A percentile compares a stretch with the other conserved stretches of the same genome.
phyloP scores from a whole-genome alignment of 169 alveolate genomes.

The Cryptosporidium ryanae region DNA sequence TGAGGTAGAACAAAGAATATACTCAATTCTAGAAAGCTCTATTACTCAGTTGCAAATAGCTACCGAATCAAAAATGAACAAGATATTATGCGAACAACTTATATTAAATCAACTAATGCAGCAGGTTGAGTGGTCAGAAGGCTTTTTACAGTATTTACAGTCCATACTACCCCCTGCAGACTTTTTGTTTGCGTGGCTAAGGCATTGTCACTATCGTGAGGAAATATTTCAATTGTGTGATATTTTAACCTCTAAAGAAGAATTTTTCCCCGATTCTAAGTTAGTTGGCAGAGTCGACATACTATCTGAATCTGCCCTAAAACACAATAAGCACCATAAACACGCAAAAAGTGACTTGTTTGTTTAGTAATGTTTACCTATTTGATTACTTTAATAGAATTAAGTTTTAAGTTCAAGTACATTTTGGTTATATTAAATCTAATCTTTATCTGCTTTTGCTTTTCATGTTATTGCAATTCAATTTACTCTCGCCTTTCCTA shows the following conservation, averaged over 20 bases:
- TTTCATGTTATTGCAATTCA: too few relatives aligned
- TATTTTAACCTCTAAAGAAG: constrained; percentile 41
- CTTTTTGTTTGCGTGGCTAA: constrained; percentile 84
- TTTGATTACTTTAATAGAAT: too few relatives aligned
- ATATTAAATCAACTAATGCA: constrained; percentile 82
- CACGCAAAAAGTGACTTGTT: constrained; percentile 56
- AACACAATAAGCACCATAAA: constrained; percentile 59
- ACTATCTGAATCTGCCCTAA: constrained; percentile 65
- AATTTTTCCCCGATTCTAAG: constrained; percentile 66
- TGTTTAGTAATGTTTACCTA: neutral
- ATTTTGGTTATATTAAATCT: too few relatives aligned
- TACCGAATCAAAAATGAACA: constrained; percentile 84
- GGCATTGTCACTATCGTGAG: constrained; percentile 80
- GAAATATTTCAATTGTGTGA: constrained; percentile 73
- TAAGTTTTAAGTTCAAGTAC: too few relatives aligned
- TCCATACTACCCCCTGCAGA: constrained; percentile 86
- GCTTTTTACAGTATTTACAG: constrained; percentile 80
- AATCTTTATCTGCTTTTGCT: too few relatives aligned
- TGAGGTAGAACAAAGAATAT: constrained; percentile 82
- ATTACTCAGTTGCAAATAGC: constrained; percentile 81
- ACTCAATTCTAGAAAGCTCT: constrained; percentile 82
- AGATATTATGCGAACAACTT: constrained; percentile 81
- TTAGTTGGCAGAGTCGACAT: constrained; percentile 72
- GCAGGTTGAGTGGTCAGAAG: constrained; percentile 84
- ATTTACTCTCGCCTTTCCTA: too few relatives aligned